Evolutionary conservation across 306 rosid genomes (phyloP).

Genomic region (Rubus idaeus): DNA sequence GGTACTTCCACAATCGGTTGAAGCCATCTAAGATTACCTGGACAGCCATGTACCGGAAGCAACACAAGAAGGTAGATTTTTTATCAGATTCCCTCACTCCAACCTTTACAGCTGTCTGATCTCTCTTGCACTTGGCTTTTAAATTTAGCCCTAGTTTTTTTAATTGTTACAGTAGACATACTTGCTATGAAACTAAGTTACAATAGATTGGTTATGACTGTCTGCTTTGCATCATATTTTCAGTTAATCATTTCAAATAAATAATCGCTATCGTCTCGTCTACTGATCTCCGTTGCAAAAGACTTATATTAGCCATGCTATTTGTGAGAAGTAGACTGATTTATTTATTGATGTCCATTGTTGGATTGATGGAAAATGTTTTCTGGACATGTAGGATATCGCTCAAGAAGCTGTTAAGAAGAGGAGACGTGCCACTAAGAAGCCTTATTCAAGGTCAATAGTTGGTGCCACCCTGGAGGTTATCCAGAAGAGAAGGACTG

Average conservation of each 20-base stretch:
- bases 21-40: constrained; percentile 89
- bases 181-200: neutral
- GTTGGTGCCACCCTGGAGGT: constrained; percentile 71
- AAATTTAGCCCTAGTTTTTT: neutral
- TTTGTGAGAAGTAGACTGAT: neutral
- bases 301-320: neutral
- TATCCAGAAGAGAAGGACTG: constrained; percentile 66
- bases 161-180: neutral
- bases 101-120: neutral
- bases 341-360: neutral
- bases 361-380: neutral
- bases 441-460: constrained; percentile 72
- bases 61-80: constrained; percentile 65
- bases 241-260: neutral
- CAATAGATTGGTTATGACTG: neutral
- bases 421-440: constrained; percentile 67
- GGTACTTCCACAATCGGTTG: constrained; percentile 73
- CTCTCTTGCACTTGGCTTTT: too few species aligned
- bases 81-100: neutral
- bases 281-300: neutral
- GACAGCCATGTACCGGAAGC: constrained; percentile 92
- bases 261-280: neutral
- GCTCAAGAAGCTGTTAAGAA: constrained; percentile 80
- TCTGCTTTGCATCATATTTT: neutral
- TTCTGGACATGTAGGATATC: constrained; percentile 40